Percentiles rank a stretch among this genome's conserved stretches.
These are phyloP conservation scores for Nepenthes gracilis DNA, from an alignment of 148 eudicot genomes.

Conservation along the genomic window DNA sequence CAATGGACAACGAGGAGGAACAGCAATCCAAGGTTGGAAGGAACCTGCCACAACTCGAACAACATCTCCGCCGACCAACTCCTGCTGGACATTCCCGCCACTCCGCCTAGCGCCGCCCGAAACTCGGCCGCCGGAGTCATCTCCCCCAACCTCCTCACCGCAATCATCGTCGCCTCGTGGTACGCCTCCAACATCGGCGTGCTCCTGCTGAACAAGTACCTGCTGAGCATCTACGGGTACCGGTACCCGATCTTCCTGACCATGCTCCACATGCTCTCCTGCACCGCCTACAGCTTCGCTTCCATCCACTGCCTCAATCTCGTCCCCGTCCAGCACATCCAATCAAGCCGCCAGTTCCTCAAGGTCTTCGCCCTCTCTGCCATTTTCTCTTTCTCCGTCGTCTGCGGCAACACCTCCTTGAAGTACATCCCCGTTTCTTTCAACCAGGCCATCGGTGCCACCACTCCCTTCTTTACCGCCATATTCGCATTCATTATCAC, in stretches of 20 bases:
- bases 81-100: slow-evolving; percentile 41
- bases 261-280: slow-evolving; percentile 66
- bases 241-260: slow-evolving; percentile 80
- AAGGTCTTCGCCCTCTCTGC: slow-evolving; percentile 46
- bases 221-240: slow-evolving; percentile 58
- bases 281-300: slow-evolving; percentile 35
- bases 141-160: slow-evolving; percentile 36
- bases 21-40: slow-evolving; percentile 57
- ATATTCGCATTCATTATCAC: slow-evolving; percentile 64
- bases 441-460: slow-evolving; percentile 84
- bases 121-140: slow-evolving; percentile 6
- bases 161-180: slow-evolving; percentile 49
- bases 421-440: slow-evolving; percentile 74
- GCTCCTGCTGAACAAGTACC: slow-evolving; percentile 66
- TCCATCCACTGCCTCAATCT: slow-evolving; percentile 42
- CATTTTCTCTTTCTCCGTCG: slow-evolving; percentile 78
- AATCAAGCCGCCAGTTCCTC: slow-evolving; percentile 42
- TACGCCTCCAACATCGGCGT: slow-evolving; percentile 87
- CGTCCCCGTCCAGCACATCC: slow-evolving; percentile 46
- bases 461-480: slow-evolving; percentile 85
- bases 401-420: slow-evolving; percentile 66
- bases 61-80: slow-evolving; percentile 13
- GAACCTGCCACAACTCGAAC: slow-evolving; percentile 7
- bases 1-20: slow-evolving; percentile 62
- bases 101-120: slow-evolving; percentile 52